Percentiles rank a stretch among this genome's conserved stretches.
phyloP scores from a whole-genome alignment of 202 grass and related monocot genomes.

The Elaeis oleifera region DNA sequence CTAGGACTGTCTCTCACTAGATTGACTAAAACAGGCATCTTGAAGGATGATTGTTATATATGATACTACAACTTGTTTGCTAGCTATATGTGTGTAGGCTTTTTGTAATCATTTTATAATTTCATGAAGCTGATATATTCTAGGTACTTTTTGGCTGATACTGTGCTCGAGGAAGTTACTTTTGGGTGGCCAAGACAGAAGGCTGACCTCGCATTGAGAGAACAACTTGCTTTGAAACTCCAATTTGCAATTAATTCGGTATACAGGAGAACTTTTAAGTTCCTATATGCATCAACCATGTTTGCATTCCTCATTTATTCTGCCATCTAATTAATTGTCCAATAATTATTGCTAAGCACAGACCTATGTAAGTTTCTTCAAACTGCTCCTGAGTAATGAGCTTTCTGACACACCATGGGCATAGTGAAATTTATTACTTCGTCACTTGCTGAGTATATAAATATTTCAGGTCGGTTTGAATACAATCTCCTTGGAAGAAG shows the following conservation, averaged over 20 bases:
- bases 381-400: too few species aligned
- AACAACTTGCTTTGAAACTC: conserved; percentile 56
- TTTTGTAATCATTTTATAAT: too few species aligned
- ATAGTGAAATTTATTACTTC: too few species aligned
- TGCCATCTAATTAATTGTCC: too few species aligned
- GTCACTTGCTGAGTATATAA: not conserved
- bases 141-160: conserved; percentile 90
- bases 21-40: too few species aligned
- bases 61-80: too few species aligned
- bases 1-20: too few species aligned
- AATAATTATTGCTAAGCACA: too few species aligned
- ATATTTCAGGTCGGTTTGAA: conserved; percentile 59
- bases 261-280: conserved; percentile 14
- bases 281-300: not conserved
- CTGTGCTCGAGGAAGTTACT: conserved; percentile 78
- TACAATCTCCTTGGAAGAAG: conserved; percentile 65
- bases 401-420: too few species aligned
- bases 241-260: conserved; percentile 67
- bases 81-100: too few species aligned
- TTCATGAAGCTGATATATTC: not conserved
- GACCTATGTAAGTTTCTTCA: too few species aligned
- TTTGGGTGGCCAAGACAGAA: conserved; percentile 94
- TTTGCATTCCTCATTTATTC: not conserved
- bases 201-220: conserved; percentile 40
- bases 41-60: too few species aligned